Evolutionary conservation across 805 yeast species (phyloP).

Genomic region (Kodamaea hsintzibuensis): DNA sequence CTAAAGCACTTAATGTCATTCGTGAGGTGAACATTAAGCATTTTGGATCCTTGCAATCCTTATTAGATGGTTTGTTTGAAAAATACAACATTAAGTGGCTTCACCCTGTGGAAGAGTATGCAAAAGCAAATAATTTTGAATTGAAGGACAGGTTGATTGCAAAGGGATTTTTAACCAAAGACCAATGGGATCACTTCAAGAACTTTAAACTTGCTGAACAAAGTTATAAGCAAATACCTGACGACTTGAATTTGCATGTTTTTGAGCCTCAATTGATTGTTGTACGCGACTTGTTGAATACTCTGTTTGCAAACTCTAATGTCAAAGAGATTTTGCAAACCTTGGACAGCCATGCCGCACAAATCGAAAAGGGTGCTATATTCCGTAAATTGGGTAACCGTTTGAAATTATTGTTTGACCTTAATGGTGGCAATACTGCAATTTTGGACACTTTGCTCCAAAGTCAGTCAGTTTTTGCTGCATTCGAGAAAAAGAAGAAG

Average conservation of each 20-base stretch:
- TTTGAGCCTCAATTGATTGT: slow-evolving; percentile 20
- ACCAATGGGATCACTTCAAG: slow-evolving; percentile 7
- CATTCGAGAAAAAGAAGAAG: slow-evolving; percentile 17
- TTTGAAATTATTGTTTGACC: slow-evolving; percentile 32
- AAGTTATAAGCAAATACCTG: slow-evolving; percentile 20
- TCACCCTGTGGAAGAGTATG: slow-evolving; percentile 6
- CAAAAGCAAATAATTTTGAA: background rate
- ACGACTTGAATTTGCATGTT: slow-evolving; percentile 17
- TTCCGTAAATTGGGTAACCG: slow-evolving; percentile 16
- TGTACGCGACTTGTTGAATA: slow-evolving; percentile 13
- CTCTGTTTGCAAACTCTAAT: slow-evolving; percentile 7
- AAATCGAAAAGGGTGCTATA: slow-evolving; percentile 15
- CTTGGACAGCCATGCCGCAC: slow-evolving; percentile 13
- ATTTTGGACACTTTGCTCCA: slow-evolving; percentile 57
- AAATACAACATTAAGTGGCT: slow-evolving; percentile 8
- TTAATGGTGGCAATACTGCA: slow-evolving; percentile 61
- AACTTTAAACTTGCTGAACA: slow-evolving; percentile 6
- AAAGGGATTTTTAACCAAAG: slow-evolving; percentile 3
- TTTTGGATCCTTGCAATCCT: slow-evolving; percentile 7
- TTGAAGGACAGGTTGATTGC: slow-evolving; percentile 3
- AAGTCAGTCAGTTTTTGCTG: slow-evolving; percentile 34
- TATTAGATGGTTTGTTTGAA: slow-evolving; percentile 5
- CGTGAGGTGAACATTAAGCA: slow-evolving; percentile 1
- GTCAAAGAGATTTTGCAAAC: slow-evolving; percentile 14
- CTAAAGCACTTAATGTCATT: background rate